phyloP scores from a whole-genome alignment of 371 early-diverging fungal species.

The Mucor indicus region DNA sequence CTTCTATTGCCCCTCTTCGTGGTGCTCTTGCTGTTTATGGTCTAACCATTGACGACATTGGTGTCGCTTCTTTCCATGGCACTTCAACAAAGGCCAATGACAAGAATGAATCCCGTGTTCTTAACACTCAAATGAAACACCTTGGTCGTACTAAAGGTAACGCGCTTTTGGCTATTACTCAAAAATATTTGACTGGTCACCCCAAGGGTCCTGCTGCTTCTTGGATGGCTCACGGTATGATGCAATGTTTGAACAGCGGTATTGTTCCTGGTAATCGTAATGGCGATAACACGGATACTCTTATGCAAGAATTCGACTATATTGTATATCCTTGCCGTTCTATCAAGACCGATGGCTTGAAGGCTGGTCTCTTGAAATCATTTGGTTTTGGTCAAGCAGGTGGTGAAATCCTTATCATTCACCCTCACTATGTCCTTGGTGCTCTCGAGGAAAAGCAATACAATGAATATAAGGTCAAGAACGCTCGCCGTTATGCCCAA shows the following conservation, averaged over 20 bases:
- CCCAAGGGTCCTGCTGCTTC: conserved; percentile 97
- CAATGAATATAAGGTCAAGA: conserved; percentile 67
- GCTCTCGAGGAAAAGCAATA: conserved; percentile 76
- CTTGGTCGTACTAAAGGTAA: conserved; percentile 91
- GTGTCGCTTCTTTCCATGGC: conserved; percentile 97
- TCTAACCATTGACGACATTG: conserved; percentile 90
- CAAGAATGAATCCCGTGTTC: conserved; percentile 90
- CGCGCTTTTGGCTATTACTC: conserved; percentile 80
- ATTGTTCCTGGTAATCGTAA: conserved; percentile 95
- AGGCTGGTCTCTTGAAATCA: conserved; percentile 91
- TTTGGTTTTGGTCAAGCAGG: conserved; percentile 98
- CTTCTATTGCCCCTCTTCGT: conserved; percentile 86
- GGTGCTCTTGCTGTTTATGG: conserved; percentile 91
- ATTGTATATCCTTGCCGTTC: conserved; percentile 86
- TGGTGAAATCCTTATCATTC: conserved; percentile 88
- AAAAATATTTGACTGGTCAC: conserved; percentile 95
- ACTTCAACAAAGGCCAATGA: conserved; percentile 97
- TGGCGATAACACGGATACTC: conserved; percentile 88
- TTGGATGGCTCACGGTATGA: conserved; percentile 96
- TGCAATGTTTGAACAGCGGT: conserved; percentile 87
- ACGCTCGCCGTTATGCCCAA: conserved; percentile 74
- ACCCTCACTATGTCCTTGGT: conserved; percentile 89
- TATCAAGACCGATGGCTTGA: conserved; percentile 90
- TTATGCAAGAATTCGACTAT: conserved; percentile 77
- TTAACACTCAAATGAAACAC: conserved; percentile 85